phyloP scores from a whole-genome alignment of 192 early-diverging fungal genomes.

The Chytriomyces sp. region DNA sequence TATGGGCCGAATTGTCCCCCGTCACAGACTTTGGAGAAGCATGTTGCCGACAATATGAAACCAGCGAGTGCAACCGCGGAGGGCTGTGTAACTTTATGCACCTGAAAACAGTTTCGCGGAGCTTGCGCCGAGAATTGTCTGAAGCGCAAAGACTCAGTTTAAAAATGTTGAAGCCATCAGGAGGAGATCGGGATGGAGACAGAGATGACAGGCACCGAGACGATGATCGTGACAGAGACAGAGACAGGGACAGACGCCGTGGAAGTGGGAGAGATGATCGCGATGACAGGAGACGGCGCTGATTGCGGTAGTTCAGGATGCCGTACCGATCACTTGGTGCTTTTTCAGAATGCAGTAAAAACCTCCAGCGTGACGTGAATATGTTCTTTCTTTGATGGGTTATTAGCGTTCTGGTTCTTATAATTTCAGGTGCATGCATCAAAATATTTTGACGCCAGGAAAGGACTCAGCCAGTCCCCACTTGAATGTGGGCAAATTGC shows the following conservation, averaged over 20 bases:
- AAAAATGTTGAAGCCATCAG: conserved; percentile 22
- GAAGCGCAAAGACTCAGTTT: conserved; percentile 70
- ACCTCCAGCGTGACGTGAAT: too few relatives aligned
- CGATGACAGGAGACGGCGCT: conserved; percentile 4
- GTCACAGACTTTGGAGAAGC: conserved; percentile 98
- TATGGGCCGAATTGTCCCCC: conserved; percentile 96
- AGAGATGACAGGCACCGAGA: neutral
- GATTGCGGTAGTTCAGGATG: neutral
- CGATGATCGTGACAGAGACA: neutral
- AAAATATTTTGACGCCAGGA: too few relatives aligned
- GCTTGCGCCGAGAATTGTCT: conserved; percentile 79
- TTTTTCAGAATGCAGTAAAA: too few relatives aligned
- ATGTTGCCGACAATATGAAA: conserved; percentile 97
- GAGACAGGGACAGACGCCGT: neutral
- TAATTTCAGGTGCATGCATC: too few relatives aligned
- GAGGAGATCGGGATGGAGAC: neutral
- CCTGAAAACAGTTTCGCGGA: conserved; percentile 81
- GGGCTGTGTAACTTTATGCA: conserved; percentile 99
- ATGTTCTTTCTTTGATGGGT: too few relatives aligned
- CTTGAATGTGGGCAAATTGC: too few relatives aligned
- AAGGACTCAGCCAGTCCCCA: too few relatives aligned
- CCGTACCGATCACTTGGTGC: too few relatives aligned
- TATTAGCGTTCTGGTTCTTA: too few relatives aligned
- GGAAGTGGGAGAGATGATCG: neutral
- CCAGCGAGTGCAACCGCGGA: conserved; percentile 89